Evolutionary conservation across 345 rosid species (phyloP), one percentile per base, ranked within the genome.

Genomic region (Eucalyptus tenuipes): DNA sequence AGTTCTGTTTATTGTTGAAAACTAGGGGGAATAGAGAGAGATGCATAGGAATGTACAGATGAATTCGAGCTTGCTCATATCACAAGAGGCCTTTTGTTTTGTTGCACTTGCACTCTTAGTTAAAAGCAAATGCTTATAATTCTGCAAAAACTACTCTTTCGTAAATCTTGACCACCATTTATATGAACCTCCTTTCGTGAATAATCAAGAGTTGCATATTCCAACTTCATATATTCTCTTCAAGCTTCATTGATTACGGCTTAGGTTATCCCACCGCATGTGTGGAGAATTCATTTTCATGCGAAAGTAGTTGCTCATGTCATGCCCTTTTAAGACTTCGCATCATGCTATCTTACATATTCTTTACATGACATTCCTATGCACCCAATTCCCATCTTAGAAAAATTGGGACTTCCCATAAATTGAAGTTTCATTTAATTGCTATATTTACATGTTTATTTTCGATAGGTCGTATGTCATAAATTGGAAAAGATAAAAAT

Each of bases 241-340:
- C 24, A 66, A 66, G 79, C 79, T 33, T 31, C 22, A 16, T 66
- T 31, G 79, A 31, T 55, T 9, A 16, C 18, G 42, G 42, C 22
- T 15, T 18, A 16, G 22, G 40, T 31, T 31, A 16, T 66, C 42
- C 24, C 22, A 16, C 79, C 22, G 40, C 22, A 66, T 8, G 24
- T 4, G 22, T 31, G 45, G 71, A 64, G 37, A 64, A 64, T 64
- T 64, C 37, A 64, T 29, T 64, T 64, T 64, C 10, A 13, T 29
- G 0, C 4, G 17, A 0, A 64, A 64, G 71, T n/a, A 64, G 5
- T 64, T n/a, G 16, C 71, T 59, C 31, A 31, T 31, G 79, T 66
- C 79, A 31, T 66, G 24, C 22, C 79, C 79, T 16, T 1, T 7
- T 68, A 8, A 68, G 80, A 68, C 44, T 68, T 68, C 17, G 80